Evolutionary conservation across 2,329 filamentous ascomycete genomes (phyloP), one percentile per base, ranked within the genome.

Genomic region (Aureobasidium vineae): DNA sequence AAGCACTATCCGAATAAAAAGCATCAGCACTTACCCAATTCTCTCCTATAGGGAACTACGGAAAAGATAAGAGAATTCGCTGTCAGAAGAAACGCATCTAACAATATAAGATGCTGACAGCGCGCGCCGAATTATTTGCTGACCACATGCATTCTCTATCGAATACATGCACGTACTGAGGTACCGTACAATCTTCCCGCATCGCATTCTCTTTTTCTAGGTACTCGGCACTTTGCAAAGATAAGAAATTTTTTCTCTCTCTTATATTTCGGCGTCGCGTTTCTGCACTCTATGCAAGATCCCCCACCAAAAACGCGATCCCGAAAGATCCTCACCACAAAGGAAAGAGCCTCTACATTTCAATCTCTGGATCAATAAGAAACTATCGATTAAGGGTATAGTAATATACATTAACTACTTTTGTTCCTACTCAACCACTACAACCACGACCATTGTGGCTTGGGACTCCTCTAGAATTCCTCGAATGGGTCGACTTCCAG

Each of bases 381-480:
- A 47, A 33, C 0, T n/a, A 31, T 54, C 31, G 50, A 54, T 54
- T 41, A 5, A 38, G 19, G 16, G 15, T 41, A 61, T 61, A 47
- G 23, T 49, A 36, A 47, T 61, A 61, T 3, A 61, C 57, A 61
- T 49, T 61, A 47, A 6, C 1, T 6, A 23, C 16, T 43, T 41
- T 10, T 16, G 15, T 10, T n/a, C 5, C n/a, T n/a, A n/a, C n/a
- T n/a, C n/a, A n/a, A 28, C 13, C 16, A 3, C 16, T 36, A 60
- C 21, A 43, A 61, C 57, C 57, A 61, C 38, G 43, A 47, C 57
- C 57, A 49, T 49, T 41, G 57, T 13, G 57, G 43, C 13, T 61
- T 49, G n/a, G 57, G 43, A 61, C 41, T 49, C 57, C 43, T 63
- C 59, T 63, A 63, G 45, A 63, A 63, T 52, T 63, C 59, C 45